Conservation (phyloP, 768 basidiomycete genomes). For the Mycena vulgaris region DNA sequence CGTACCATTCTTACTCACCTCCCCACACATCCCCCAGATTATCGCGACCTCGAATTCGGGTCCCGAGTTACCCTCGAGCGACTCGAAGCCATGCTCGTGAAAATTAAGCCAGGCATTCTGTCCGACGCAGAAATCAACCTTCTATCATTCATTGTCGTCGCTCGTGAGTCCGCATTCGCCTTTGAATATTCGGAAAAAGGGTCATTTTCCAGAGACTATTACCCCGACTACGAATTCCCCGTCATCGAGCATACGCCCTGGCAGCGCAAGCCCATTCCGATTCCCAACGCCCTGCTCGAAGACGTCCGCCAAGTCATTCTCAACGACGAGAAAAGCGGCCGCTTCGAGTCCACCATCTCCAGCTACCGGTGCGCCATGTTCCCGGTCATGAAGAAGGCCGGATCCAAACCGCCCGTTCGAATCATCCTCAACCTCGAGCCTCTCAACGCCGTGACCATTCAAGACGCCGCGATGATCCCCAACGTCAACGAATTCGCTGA, state of each 20-base stretch:
- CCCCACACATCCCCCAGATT: constrained; percentile 29
- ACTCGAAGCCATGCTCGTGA: constrained; percentile 34
- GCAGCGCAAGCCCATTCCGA: constrained; percentile 37
- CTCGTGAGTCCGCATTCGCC: constrained; percentile 40
- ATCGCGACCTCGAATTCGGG: constrained; percentile 12
- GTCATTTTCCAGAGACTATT: constrained; percentile 41
- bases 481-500: constrained; percentile 44
- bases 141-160: constrained; percentile 24
- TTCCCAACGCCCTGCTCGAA: constrained; percentile 41
- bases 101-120: constrained; percentile 32
- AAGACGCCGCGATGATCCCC: constrained; percentile 44
- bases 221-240: constrained; percentile 42
- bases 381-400: constrained; percentile 46
- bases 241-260: constrained; percentile 45
- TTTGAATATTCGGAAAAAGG: constrained; percentile 44
- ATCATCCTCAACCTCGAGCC: constrained; percentile 51
- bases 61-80: constrained; percentile 29
- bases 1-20: constrained; percentile 13
- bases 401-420: constrained; percentile 40
- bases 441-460: constrained; percentile 51
- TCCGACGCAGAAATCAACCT: constrained; percentile 34
- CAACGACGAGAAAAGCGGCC: constrained; percentile 36
- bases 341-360: constrained; percentile 41
- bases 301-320: constrained; percentile 42
- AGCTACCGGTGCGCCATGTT: constrained; percentile 45